phyloP scores from a whole-genome alignment of 169 alveolate species.

The Plasmodium reichenowi region DNA sequence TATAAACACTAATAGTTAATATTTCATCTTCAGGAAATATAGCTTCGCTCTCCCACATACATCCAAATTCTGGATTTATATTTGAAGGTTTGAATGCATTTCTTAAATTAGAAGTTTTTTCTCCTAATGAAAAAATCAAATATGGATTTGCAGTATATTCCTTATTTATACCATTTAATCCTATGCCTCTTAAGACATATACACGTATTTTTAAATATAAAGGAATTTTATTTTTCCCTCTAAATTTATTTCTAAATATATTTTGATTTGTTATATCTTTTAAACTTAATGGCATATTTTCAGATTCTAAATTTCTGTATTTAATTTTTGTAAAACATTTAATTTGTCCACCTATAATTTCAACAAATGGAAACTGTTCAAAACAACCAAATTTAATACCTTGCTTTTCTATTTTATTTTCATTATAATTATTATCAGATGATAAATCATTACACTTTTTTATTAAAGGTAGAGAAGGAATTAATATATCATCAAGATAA shows the following conservation, averaged over 20 bases:
- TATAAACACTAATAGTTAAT: constrained; percentile 82
- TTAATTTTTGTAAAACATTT: constrained; percentile 74
- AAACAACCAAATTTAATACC: constrained; percentile 65
- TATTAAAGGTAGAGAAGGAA: constrained; percentile 80
- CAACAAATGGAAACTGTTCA: constrained; percentile 66
- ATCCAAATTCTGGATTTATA: constrained; percentile 84
- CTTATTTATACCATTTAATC: constrained; percentile 74
- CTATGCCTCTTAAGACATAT: constrained; percentile 85
- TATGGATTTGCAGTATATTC: constrained; percentile 80
- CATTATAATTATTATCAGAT: not conserved
- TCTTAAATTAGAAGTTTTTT: constrained; percentile 78
- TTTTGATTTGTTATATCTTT: constrained; percentile 66
- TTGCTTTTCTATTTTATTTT: constrained; percentile 38
- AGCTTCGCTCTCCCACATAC: constrained; percentile 86
- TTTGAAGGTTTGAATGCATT: constrained; percentile 75
- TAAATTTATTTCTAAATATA: constrained; percentile 79
- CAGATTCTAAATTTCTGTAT: constrained; percentile 51
- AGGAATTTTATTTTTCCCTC: constrained; percentile 86
- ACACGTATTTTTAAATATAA: constrained; percentile 85
- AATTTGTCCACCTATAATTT: constrained; percentile 67
- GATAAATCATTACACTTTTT: constrained; percentile 43
- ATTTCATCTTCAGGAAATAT: constrained; percentile 88
- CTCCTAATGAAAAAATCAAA: constrained; percentile 83
- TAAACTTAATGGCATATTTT: constrained; percentile 63
- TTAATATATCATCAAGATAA: constrained; percentile 80